Evolutionary conservation across 2,329 filamentous ascomycete genomes (phyloP).

Genomic region (Ophiostoma sp.): DNA sequence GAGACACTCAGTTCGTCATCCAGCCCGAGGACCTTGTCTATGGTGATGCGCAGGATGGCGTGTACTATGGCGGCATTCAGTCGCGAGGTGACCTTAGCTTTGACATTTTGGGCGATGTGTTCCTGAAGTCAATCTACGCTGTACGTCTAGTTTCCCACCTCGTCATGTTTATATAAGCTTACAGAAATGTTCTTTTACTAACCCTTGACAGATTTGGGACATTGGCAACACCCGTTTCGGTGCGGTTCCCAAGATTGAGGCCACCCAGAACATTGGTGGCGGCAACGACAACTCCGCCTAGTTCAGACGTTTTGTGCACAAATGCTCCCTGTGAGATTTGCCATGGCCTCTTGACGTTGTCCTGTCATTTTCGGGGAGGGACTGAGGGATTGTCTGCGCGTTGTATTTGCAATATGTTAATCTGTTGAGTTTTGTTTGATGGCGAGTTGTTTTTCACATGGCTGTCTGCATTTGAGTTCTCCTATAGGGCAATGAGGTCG

Average conservation of each 20-base stretch:
- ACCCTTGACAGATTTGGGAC: constrained; percentile 56
- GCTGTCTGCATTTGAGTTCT: background rate
- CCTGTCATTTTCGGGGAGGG: background rate
- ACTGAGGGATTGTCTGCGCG: background rate
- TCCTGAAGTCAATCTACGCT: constrained; percentile 65
- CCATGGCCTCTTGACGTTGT: background rate
- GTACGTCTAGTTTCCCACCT: constrained; percentile 41
- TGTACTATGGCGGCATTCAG: constrained; percentile 66
- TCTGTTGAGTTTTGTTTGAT: background rate
- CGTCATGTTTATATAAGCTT: no score
- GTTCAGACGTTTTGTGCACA: background rate
- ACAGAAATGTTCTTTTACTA: background rate
- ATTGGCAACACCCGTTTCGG: constrained; percentile 61
- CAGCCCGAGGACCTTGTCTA: constrained; percentile 65
- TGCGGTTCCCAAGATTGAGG: constrained; percentile 55
- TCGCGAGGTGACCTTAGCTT: constrained; percentile 58
- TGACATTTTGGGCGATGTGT: constrained; percentile 65
- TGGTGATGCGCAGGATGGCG: constrained; percentile 53
- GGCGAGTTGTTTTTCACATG: background rate
- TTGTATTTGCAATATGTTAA: background rate
- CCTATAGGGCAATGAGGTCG: background rate
- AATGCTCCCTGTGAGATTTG: background rate
- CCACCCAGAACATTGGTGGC: constrained; percentile 37
- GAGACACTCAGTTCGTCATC: constrained; percentile 58
- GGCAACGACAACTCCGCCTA: background rate